These are phyloP conservation scores for Aspergillus neotritici DNA, from an alignment of 2,329 filamentous ascomycete genomes.

Conservation along the genomic window DNA sequence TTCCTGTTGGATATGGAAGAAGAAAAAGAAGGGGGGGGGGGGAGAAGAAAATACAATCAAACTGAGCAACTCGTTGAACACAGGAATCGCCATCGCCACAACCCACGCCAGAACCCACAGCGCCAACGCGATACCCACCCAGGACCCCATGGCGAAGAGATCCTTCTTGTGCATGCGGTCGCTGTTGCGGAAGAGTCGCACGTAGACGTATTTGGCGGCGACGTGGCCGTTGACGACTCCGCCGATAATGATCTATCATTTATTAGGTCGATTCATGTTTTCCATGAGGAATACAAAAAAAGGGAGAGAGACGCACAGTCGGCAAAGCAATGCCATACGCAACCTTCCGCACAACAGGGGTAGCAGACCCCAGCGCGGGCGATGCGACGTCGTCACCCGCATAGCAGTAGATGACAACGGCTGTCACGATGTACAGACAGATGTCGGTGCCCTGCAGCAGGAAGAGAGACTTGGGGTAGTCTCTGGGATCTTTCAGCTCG, in stretches of 20 bases:
- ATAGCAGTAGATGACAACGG: constrained; percentile 61
- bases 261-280: neutral
- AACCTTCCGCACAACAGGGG: constrained; percentile 50
- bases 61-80: constrained; percentile 60
- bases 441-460: constrained; percentile 55
- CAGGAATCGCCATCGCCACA: constrained; percentile 62
- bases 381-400: constrained; percentile 55
- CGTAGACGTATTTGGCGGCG: constrained; percentile 58
- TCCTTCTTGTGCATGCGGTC: constrained; percentile 47
- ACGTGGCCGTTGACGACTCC: constrained; percentile 64
- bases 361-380: constrained; percentile 60
- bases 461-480: constrained; percentile 57
- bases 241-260: constrained; percentile 55
- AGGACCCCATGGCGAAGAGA: constrained; percentile 46
- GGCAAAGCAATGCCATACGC: constrained; percentile 62
- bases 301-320: constrained; percentile 38
- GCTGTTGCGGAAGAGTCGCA: constrained; percentile 55
- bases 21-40: too few relatives aligned
- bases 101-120: constrained; percentile 59
- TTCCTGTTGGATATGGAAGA: too few relatives aligned
- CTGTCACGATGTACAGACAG: constrained; percentile 58
- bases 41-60: constrained; percentile 41
- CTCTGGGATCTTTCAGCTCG: constrained; percentile 55
- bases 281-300: neutral
- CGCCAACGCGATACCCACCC: constrained; percentile 50